Evolutionary conservation across 2,329 filamentous ascomycete species (phyloP), one percentile per base, ranked within the genome.

Genomic region (Cercospora janseana): DNA sequence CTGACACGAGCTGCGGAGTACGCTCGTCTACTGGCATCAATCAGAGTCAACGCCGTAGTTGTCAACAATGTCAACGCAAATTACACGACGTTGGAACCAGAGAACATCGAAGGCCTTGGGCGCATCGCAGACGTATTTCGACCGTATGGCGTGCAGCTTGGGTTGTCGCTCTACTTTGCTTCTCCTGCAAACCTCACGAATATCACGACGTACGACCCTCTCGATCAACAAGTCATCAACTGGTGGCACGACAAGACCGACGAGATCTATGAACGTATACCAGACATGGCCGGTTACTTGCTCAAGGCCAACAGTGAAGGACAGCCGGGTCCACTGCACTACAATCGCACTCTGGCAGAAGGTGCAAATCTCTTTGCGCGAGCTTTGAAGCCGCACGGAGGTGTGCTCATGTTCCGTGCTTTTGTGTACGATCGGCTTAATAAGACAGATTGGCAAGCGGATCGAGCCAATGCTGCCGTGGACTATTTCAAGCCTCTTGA

Each of bases 51-150:
- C 56, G 85, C 75, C 0, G 73, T 86, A 7, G 69, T 87, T 3
- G 73, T 86, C 60, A 88, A 87, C 69, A 88, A 88, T 51, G 85
- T 87, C 61, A 88, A 88, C 59, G 83, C 85, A 4, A 81, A 87
- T 58, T 72, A 77, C 2, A 73, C 72, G 0, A 69, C 85, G 0
- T 69, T 87, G 7, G 80, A 67, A 4, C 59, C 73, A 1, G 64
- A 68, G 10, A 86, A 86, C 57, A 73, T 87, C 46, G 74, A 79
- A 8, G 84, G 85, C 0, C 64, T 88, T 1, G 76, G 72, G 2
- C 71, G 79, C 29, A 78, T 88, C 29, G 84, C 85, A 1, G 79
- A 87, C 60, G 74, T 72, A 2, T 80, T 87, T 67, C 75, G 85
- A 3, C 84, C 85, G 0, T 88, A 81, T 64, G 85, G 85, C 21